These are phyloP conservation scores for Pythium brachiatum DNA, from an alignment of 352 stramenopile genomes.

Conservation along the genomic window DNA sequence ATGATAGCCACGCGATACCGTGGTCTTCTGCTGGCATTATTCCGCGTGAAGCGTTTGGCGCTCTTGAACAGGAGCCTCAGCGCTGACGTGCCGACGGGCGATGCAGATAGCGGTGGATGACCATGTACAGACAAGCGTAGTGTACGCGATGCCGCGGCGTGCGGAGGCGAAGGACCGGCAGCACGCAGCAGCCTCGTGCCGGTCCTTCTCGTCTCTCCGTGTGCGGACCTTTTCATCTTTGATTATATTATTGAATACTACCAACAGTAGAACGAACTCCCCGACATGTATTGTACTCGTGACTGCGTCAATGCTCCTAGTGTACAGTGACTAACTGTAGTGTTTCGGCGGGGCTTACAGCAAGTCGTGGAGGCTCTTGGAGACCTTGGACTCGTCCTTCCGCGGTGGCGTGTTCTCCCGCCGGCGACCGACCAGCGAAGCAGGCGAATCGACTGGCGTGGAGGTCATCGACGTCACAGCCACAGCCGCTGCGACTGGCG, in stretches of 20 bases:
- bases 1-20: background rate
- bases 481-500: background rate
- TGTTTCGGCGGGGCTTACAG: slow-evolving; percentile 8
- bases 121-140: slow-evolving; percentile 17
- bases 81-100: no score
- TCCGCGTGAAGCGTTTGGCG: no score
- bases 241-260: slow-evolving; percentile 17
- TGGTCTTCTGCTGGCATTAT: no score
- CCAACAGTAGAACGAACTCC: background rate
- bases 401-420: slow-evolving; percentile 19
- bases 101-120: background rate
- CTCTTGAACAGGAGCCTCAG: no score
- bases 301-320: background rate
- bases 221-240: slow-evolving; percentile 14
- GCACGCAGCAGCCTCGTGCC: background rate
- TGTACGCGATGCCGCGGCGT: slow-evolving; percentile 4
- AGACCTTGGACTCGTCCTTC: slow-evolving; percentile 16
- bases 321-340: background rate
- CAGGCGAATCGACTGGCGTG: slow-evolving; percentile 12
- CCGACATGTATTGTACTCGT: background rate
- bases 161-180: background rate
- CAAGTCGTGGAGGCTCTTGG: slow-evolving; percentile 26
- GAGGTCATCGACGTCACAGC: background rate
- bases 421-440: slow-evolving; percentile 22
- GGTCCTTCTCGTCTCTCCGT: background rate